Conservation (phyloP, 1,284 basidiomycete genomes). For the Thecaphora frezii region DNA sequence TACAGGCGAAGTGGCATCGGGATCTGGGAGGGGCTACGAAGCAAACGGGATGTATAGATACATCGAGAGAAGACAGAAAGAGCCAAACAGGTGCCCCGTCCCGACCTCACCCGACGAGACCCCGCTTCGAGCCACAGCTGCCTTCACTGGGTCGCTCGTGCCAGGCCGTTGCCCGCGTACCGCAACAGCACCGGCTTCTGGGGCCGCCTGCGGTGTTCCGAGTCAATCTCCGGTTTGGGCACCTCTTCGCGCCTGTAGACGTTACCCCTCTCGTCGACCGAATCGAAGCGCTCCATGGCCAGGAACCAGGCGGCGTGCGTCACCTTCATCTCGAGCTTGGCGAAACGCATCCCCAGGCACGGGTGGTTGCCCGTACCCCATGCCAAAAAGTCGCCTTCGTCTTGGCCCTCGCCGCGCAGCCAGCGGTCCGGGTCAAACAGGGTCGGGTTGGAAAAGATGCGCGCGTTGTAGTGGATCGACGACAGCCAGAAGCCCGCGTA, state of each 20-base stretch:
- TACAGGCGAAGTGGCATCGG: no score
- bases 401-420: constrained; percentile 23
- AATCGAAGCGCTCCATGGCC: constrained; percentile 10
- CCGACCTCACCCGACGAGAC: no score
- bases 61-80: no score
- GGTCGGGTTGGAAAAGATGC: constrained; percentile 28
- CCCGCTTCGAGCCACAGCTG: no score
- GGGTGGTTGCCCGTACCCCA: constrained; percentile 40
- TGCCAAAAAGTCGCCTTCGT: constrained; percentile 31
- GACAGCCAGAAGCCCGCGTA: constrained; percentile 33
- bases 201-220: constrained; percentile 33
- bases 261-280: constrained; percentile 9
- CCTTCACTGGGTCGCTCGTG: no score
- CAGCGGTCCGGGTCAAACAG: constrained; percentile 36
- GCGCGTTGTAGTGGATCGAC: constrained; percentile 23
- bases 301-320: constrained; percentile 26
- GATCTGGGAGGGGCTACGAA: no score
- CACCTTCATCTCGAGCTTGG: constrained; percentile 34
- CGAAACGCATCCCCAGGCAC: constrained; percentile 38
- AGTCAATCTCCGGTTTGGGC: constrained; percentile 25
- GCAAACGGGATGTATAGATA: no score
- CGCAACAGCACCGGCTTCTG: constrained; percentile 14
- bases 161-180: constrained; percentile 12
- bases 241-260: constrained; percentile 6
- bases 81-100: no score